A percentile compares a stretch with the other conserved stretches of the same genome.
Conservation (phyloP, 2,329 filamentous ascomycete species). For the Fusarium protoensiforme region DNA sequence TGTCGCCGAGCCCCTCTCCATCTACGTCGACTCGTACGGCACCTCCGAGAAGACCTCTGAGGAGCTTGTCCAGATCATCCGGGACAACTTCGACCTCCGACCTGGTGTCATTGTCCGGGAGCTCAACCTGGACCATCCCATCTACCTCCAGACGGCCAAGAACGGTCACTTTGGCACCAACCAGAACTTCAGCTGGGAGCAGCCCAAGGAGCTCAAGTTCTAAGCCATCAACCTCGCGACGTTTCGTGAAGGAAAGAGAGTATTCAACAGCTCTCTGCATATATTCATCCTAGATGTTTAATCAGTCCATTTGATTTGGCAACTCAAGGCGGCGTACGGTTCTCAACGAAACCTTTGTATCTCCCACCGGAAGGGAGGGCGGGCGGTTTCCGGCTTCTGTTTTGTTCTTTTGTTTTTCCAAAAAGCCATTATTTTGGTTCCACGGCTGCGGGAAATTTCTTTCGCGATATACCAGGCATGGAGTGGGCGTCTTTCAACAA, state of each 20-base stretch:
- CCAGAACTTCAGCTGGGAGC: slow-evolving; percentile 98
- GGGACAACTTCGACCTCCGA: slow-evolving; percentile 95
- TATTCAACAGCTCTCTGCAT: slow-evolving; percentile 55
- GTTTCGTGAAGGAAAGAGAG: slow-evolving; percentile 43
- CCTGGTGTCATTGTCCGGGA: slow-evolving; percentile 99
- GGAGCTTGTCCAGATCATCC: slow-evolving; percentile 95
- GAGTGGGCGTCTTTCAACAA: slow-evolving; percentile 61
- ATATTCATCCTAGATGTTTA: slow-evolving; percentile 51
- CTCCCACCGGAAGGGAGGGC: slow-evolving; percentile 47
- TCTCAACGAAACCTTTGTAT: slow-evolving; percentile 59
- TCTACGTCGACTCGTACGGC: slow-evolving; percentile 98
- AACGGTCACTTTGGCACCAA: slow-evolving; percentile 99
- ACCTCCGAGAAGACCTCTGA: slow-evolving; percentile 90
- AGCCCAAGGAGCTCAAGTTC: slow-evolving; percentile 94
- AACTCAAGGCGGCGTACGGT: slow-evolving; percentile 55
- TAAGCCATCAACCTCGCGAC: slow-evolving; percentile 62
- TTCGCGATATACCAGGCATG: slow-evolving; percentile 51
- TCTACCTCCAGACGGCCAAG: slow-evolving; percentile 99
- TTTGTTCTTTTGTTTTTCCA: slow-evolving; percentile 42
- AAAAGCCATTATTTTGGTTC: slow-evolving; percentile 40
- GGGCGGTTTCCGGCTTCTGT: slow-evolving; percentile 51
- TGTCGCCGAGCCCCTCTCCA: slow-evolving; percentile 96
- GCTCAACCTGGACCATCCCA: slow-evolving; percentile 93
- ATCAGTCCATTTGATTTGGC: slow-evolving; percentile 52
- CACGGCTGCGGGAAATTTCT: slow-evolving; percentile 40